Base-by-base conservation (phyloP, 441 rosid species). In the Melastoma candidum region DNA sequence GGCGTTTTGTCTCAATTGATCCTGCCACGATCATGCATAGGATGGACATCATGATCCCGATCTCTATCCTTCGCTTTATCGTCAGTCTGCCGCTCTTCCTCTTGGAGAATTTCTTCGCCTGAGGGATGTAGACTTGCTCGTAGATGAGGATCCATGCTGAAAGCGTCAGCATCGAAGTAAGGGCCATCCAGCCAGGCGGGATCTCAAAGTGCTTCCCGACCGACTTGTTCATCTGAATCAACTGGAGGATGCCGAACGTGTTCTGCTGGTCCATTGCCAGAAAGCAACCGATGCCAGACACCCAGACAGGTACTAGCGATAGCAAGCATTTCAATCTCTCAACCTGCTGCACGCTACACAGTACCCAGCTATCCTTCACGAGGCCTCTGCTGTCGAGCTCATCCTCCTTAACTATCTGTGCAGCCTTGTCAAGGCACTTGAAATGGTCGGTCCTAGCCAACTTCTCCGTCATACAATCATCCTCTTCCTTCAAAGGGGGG, bases 61-160 rank as follows among this genome's bases (percentile, higher is more conserved):
- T 71, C 54, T 71, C 58, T 49, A 81, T 74, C 56, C 88, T 68
- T 6, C 74, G 79, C 51, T 50, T 58, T 54, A 77, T 58, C 0
- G 78, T 68, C 55, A 79, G 55, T 55, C 81, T 69, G 47, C 41
- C 60, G 32, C 52, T 46, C 12, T 63, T 63, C 11, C 64, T 63
- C 22, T 70, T 74, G 2, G 71, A 60, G 53, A 67, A 56, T 56
- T 43, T 69, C 43, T 17, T 63, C 0, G 69, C 63, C 7, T 46
- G 48, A n/a, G 66, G 77, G 11, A 78, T 50, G 65, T 48, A 49
- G 39, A 74, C 36, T 2, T 61, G 63, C 49, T 84, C 88, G 41
- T 84, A 84, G 26, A 71, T 29, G 59, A 80, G 58, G 63, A 84
- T 84, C 88, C 88, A 84, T 14, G 51, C 2, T 0, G 92, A 72